phyloP scores from a whole-genome alignment of 2,329 filamentous ascomycete genomes.

The Periconia macrospinosa region DNA sequence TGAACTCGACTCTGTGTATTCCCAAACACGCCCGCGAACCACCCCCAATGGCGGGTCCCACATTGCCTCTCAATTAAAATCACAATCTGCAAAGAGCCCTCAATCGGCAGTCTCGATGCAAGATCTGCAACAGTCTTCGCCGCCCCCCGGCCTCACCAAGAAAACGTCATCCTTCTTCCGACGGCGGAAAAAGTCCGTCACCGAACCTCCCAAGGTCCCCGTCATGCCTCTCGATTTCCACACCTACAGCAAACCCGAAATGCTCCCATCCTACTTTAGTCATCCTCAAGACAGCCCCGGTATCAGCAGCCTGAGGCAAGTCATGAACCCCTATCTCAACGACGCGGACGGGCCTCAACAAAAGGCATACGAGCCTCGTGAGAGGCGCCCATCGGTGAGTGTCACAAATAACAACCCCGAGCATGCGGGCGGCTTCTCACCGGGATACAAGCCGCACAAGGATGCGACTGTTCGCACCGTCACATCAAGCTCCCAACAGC shows the following conservation, averaged over 20 bases:
- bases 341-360: constrained; percentile 29
- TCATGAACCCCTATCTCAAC: constrained; percentile 81
- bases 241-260: constrained; percentile 27
- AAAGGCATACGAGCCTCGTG: constrained; percentile 29
- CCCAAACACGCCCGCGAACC: constrained; percentile 39
- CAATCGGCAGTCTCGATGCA: constrained; percentile 27
- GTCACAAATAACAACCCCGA: constrained; percentile 37
- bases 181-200: constrained; percentile 85
- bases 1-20: constrained; percentile 34
- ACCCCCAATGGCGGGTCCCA: constrained; percentile 46
- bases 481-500: constrained; percentile 48
- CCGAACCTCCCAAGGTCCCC: constrained; percentile 67
- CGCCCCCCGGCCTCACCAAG: constrained; percentile 65
- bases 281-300: constrained; percentile 52
- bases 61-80: constrained; percentile 53
- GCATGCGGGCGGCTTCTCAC: constrained; percentile 67
- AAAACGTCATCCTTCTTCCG: constrained; percentile 95
- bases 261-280: constrained; percentile 21
- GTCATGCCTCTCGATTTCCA: constrained; percentile 52
- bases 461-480: constrained; percentile 73
- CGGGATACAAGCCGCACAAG: constrained; percentile 72
- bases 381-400: constrained; percentile 23
- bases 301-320: constrained; percentile 78
- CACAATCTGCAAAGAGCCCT: constrained; percentile 29
- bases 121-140: constrained; percentile 22